Base-by-base conservation (phyloP, 495 filamentous ascomycete genomes). In the Penicillium macrosclerotiorum region DNA sequence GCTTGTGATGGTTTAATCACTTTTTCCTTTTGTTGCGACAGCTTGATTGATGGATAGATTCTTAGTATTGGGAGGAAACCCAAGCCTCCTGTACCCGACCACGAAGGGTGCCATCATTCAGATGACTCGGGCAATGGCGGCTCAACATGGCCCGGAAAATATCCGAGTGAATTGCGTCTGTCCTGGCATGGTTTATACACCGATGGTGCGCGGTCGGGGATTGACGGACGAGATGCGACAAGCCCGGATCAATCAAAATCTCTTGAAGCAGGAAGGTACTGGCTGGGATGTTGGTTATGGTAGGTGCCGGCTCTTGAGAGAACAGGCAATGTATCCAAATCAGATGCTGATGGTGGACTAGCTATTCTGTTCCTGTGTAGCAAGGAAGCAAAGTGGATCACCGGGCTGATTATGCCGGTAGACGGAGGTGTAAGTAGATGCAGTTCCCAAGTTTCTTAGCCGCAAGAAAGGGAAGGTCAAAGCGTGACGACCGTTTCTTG, bases 111-210 rank as follows among this genome's bases (percentile, higher is more conserved):
- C 76, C 0, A 67, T 79, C 6, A 57, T 78, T 2, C 65, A 77
- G 26, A 76, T 79, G 74, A 77, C 74, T 16, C 46, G 73, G 4
- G 72, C 72, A 1, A 78, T 77, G 73, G 74, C 73, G 4, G 69
- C 68, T 3, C 73, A 79, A 29, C 74, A 77, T 56, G 74, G 58
- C 1, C 32, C 37, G 9, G 62, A 75, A 17, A 62, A 64, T 6
- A 76, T 77, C 24, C 46, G 74, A 14, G 74, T 78, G 5, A 79
- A 78, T 42, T 77, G 75, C 26, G 74, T 79, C n/a, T n/a, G n/a
- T n/a, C n/a, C n/a, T n/a, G n/a, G 41, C 18, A 42, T 45, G 39
- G 51, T 49, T 8, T 49, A 22, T 35, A 54, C 51, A 12, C 46
- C 45, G 5, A 45, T 54, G 39, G 45, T 45, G 25, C 39, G 25